These are phyloP conservation scores for Geotrichum histeridarum DNA, from an alignment of 1,139 yeast species.

Conservation along the genomic window DNA sequence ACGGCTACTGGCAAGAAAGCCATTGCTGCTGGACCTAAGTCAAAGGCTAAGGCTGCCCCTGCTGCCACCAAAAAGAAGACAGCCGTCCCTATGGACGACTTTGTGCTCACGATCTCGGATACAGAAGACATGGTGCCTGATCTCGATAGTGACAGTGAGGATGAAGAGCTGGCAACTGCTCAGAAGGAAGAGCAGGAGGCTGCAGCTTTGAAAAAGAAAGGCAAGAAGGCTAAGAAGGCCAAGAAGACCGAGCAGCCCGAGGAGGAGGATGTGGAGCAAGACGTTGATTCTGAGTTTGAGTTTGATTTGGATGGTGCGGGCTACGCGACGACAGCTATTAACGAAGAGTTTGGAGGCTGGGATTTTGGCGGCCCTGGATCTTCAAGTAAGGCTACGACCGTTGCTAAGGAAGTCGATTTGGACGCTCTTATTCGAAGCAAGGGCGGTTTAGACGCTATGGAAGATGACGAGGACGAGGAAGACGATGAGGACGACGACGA, in stretches of 20 bases:
- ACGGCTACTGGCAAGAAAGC: not conserved
- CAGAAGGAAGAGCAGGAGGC: slow-evolving; percentile 25
- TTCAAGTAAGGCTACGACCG: slow-evolving; percentile 34
- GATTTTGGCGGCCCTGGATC: slow-evolving; percentile 52
- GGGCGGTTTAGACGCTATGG: slow-evolving; percentile 42
- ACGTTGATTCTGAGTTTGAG: slow-evolving; percentile 62
- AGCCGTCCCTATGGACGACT: slow-evolving; percentile 38
- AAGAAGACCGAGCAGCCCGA: slow-evolving; percentile 26
- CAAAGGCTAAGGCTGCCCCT: not conserved
- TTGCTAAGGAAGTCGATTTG: slow-evolving; percentile 61
- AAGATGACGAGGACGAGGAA: slow-evolving; percentile 37
- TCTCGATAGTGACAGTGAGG: slow-evolving; percentile 44
- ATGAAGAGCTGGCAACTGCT: slow-evolving; percentile 26
- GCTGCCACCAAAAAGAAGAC: not conserved
- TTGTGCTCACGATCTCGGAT: slow-evolving; percentile 64
- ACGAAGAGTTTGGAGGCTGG: slow-evolving; percentile 69
- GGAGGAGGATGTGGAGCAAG: slow-evolving; percentile 40
- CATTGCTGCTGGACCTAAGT: not conserved
- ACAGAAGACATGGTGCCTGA: slow-evolving; percentile 48
- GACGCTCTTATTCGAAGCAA: slow-evolving; percentile 74
- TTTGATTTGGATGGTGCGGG: slow-evolving; percentile 64
- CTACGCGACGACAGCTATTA: slow-evolving; percentile 38
- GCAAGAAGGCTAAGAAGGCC: slow-evolving; percentile 33
- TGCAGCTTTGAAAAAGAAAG: slow-evolving; percentile 25
- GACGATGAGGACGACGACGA: slow-evolving; percentile 49